Base-by-base conservation (phyloP, 139 green algal species). In the Pycnococcus provasolii region DNA sequence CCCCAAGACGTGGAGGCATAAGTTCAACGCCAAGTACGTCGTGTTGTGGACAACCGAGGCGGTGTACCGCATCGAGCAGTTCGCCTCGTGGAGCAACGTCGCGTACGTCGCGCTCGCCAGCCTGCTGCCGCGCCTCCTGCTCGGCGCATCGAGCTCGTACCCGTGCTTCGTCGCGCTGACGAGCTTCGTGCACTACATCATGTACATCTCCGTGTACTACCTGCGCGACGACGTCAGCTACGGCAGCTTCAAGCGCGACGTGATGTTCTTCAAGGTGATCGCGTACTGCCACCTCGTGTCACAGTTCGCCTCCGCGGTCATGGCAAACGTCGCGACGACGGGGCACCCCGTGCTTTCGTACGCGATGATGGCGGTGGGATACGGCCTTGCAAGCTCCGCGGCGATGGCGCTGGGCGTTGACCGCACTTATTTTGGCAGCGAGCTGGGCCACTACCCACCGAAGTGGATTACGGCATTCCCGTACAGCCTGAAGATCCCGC, bases 401-500 rank as follows among this genome's bases (percentile, higher is more conserved):
- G 43, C 69, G 8, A 15, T 40, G 1, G 58, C 58, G 3, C 44
- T 75, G 9, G 69, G 69, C 11, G n/a, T 75, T 3, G 69, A 75
- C n/a, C 61, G 62, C 42, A 75, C 69, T n/a, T 75, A 75, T 45
- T 75, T 75, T 65, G 69, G 69, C 45, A 61, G 61, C 53, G 69
- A 75, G 54, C 60, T 75, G n/a, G 69, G 69, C 42, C 42, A 50
- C 4, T 52, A 53, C 42, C 45, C 64, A 43, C 69, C 69, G 7
- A 63, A 64, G 26, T 75, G 57, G 15, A 53, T 75, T n/a, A 37
- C 13, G 43, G 51, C 37, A 11, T 75, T 75, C 53, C 69, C 69
- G 50, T 75, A 75, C 62, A 64, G 45, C 5, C 6, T 58, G 37
- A 42, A 42, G 13, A 46, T 75, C 9, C 69, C 69, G 3, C 69